These are phyloP conservation scores for Clarireedia monteithiana DNA, from an alignment of 2,329 filamentous ascomycete genomes.

Conservation along the genomic window DNA sequence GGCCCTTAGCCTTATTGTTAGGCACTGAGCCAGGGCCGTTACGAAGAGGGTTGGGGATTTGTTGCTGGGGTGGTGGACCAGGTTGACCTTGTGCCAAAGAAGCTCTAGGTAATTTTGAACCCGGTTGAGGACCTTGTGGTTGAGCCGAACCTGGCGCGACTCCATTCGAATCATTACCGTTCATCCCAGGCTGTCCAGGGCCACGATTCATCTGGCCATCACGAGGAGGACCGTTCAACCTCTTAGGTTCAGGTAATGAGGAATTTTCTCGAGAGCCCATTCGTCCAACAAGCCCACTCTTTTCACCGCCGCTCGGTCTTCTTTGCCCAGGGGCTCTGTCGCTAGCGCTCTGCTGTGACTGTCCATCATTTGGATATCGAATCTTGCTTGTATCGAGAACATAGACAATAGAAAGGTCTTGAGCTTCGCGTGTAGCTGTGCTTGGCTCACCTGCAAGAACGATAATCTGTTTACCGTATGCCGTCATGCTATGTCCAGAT, in stretches of 20 bases:
- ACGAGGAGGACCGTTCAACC: conserved; percentile 34
- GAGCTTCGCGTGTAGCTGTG: conserved; percentile 69
- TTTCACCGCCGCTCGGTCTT: conserved; percentile 38
- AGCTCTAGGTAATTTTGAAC: conserved; percentile 52
- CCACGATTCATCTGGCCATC: conserved; percentile 37
- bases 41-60: conserved; percentile 45
- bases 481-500: conserved; percentile 96
- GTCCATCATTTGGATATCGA: conserved; percentile 76
- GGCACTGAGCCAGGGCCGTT: conserved; percentile 16
- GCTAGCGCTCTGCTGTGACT: conserved; percentile 30
- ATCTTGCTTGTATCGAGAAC: conserved; percentile 94
- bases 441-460: conserved; percentile 93
- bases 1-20: conserved; percentile 6
- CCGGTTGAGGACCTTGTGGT: conserved; percentile 31
- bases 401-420: conserved; percentile 83
- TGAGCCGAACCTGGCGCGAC: conserved; percentile 27
- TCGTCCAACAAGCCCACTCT: conserved; percentile 20
- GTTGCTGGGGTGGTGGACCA: conserved; percentile 57
- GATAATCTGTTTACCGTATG: conserved; percentile 84
- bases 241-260: conserved; percentile 36
- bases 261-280: conserved; percentile 25
- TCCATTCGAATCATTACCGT: conserved; percentile 31
- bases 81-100: conserved; percentile 51
- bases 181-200: conserved; percentile 29
- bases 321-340: conserved; percentile 32